Base-by-base conservation (phyloP, 805 yeast genomes). In the Monosporozyma siamensis region DNA sequence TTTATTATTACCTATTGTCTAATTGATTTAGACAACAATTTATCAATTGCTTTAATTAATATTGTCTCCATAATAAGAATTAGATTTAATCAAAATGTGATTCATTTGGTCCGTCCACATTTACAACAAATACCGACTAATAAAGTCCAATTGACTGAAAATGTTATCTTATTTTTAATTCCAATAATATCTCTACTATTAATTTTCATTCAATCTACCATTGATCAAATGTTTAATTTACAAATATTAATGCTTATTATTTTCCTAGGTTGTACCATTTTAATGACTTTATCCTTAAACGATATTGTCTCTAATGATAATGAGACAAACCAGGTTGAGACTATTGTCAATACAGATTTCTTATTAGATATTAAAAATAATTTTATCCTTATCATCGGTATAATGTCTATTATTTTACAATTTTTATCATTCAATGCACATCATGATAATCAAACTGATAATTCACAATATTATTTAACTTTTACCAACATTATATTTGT, bases 401-500 rank as follows among this genome's bases (percentile, higher is more conserved):
- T 55, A 1, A 54, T 65, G 43, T 54, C 70, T 3, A 48, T 65
- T 3, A 38, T 63, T 12, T 43, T 68, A 41, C 66, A 65, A 34
- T 56, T 58, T 29, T 43, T 66, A 41, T 65, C 71, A 1, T 56
- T 65, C 39, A 59, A 59, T 37, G 38, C 49, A 7, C 40, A 48
- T 14, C 27, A 25, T 25, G n/a, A 25, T 15, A 9, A 14, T 29
- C 32, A 29, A 15, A 29, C 10, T 14, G 20, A 29, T n/a, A 17
- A 27, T n/a, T 4, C 3, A 11, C 3, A 10, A 27, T 17, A 27
- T 44, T 56, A 1, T 44, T 45, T 8, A 39, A 53, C 11, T 11
- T 35, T 2, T 21, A 30, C 3, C 38, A 48, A 4, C 54, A 53
- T 39, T 8, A 48, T 42, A 7, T 55, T 51, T 40, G 48, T 55